Evolutionary conservation across 139 green algal species (phyloP).

Genomic region (Bryopsis sp.): DNA sequence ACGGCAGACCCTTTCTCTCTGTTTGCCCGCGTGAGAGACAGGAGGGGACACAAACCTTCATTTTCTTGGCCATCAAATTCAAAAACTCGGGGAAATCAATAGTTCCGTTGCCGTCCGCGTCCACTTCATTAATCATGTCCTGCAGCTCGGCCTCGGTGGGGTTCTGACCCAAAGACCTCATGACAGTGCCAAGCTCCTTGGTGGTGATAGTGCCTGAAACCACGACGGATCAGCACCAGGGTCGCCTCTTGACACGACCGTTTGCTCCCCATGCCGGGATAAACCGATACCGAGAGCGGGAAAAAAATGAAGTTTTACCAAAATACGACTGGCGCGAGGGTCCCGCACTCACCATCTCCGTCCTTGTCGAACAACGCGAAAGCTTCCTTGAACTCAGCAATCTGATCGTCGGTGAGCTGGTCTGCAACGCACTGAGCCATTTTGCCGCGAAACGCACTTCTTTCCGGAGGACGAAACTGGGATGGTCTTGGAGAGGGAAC

Average conservation of each 20-base stretch:
- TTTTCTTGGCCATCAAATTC: conserved; percentile 96
- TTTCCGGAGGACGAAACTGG: no score
- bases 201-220: conserved; percentile 86
- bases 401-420: conserved; percentile 14
- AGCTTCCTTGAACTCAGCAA: conserved; percentile 78
- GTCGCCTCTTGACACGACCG: background rate
- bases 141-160: conserved; percentile 98
- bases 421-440: conserved; percentile 2
- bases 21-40: background rate
- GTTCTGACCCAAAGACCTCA: conserved; percentile 98
- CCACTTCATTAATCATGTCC: conserved; percentile 99
- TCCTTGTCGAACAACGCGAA: conserved; percentile 92
- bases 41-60: conserved; percentile 70
- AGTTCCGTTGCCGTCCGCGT: conserved; percentile 96
- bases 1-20: background rate
- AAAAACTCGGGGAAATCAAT: conserved; percentile 99
- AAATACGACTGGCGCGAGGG: no score
- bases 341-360: conserved; percentile 59
- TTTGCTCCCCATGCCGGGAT: no score
- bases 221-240: background rate
- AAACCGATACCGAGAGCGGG: no score
- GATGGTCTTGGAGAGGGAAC: no score
- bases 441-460: no score
- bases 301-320: no score
- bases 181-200: conserved; percentile 98